phyloP scores from a whole-genome alignment of 208 protist species.

The Leishmania tropica region DNA sequence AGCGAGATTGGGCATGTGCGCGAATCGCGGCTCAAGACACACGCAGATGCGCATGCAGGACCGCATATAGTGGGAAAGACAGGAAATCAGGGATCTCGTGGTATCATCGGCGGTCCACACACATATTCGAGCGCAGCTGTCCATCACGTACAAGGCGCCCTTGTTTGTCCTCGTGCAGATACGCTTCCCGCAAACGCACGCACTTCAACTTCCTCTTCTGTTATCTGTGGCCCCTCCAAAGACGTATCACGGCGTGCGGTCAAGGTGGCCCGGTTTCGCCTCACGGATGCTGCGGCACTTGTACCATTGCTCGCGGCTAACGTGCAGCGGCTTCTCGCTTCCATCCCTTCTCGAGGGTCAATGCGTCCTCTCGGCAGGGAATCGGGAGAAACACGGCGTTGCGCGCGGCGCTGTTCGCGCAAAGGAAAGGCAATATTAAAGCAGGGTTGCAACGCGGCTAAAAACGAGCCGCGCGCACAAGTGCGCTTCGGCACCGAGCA shows the following conservation, averaged over 20 bases:
- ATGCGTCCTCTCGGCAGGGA: background rate
- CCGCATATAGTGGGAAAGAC: background rate
- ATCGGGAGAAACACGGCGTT: background rate
- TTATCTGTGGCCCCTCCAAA: background rate
- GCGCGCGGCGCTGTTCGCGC: background rate
- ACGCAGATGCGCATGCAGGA: background rate
- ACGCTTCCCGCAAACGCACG: background rate
- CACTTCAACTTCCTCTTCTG: background rate
- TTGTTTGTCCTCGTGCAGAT: background rate
- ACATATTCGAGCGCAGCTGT: too few relatives aligned
- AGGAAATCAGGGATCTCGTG: background rate
- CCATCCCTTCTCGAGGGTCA: background rate
- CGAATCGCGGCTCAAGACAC: background rate
- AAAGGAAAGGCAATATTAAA: background rate
- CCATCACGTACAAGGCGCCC: too few relatives aligned
- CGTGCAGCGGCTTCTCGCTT: background rate
- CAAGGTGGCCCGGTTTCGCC: background rate
- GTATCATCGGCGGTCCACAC: background rate
- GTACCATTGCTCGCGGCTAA: background rate
- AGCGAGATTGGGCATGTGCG: background rate
- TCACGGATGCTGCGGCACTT: background rate
- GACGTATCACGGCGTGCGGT: too few relatives aligned
- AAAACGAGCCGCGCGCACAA: background rate
- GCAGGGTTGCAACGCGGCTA: background rate
- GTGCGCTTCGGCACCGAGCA: background rate